These are phyloP conservation scores for Monascus purpureus DNA, from an alignment of 495 filamentous ascomycete species.

Conservation along the genomic window DNA sequence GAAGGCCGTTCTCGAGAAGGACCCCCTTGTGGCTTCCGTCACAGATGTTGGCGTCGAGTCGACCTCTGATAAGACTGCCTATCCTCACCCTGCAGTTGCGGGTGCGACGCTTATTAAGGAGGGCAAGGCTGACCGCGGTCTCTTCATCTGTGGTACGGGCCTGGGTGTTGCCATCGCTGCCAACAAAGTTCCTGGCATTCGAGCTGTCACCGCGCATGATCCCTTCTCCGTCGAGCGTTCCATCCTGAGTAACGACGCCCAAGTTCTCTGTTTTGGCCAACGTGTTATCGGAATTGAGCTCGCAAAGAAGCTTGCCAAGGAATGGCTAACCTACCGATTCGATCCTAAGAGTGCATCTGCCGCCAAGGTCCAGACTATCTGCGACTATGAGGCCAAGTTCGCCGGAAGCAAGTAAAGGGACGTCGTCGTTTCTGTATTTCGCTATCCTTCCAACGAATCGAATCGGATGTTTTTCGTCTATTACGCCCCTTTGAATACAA, in stretches of 20 bases:
- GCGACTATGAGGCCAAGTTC: conserved; percentile 51
- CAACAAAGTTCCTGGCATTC: conserved; percentile 75
- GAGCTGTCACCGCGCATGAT: conserved; percentile 80
- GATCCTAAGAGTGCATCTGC: conserved; percentile 59
- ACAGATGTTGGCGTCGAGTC: conserved; percentile 55
- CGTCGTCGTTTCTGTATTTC: too few relatives aligned
- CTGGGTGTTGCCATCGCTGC: conserved; percentile 75
- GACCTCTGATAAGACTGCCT: conserved; percentile 62
- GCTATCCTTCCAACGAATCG: too few relatives aligned
- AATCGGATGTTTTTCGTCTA: too few relatives aligned
- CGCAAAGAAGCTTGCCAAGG: conserved; percentile 59
- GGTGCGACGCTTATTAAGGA: conserved; percentile 52
- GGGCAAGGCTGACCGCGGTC: conserved; percentile 60
- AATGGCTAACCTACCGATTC: conserved; percentile 75
- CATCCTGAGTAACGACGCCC: conserved; percentile 72
- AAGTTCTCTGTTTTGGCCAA: conserved; percentile 82
- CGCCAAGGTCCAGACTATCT: conserved; percentile 62
- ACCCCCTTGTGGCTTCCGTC: conserved; percentile 53
- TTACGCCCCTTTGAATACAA: too few relatives aligned
- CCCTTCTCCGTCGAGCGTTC: conserved; percentile 71
- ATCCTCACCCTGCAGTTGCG: conserved; percentile 64
- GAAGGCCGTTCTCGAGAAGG: conserved; percentile 52
- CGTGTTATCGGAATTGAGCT: conserved; percentile 70
- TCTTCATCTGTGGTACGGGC: conserved; percentile 80
- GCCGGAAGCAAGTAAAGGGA: conserved; percentile 12